Conservation (phyloP, 495 filamentous ascomycete species). For the Staphylotrichum tortipilum region DNA sequence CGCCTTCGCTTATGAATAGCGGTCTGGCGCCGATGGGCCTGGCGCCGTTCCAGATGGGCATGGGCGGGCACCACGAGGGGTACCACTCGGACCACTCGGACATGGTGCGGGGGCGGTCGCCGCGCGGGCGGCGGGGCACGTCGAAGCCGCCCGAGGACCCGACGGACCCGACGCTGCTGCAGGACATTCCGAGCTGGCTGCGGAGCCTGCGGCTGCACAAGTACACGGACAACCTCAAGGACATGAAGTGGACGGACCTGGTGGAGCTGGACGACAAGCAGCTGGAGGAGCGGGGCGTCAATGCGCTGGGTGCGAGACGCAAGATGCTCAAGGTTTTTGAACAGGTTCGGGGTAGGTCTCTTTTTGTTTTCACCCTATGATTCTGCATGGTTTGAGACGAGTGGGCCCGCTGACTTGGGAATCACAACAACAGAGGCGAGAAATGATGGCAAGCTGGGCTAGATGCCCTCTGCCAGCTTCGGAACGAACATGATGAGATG, state of each 20-base stretch:
- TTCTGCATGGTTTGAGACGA: too few species aligned
- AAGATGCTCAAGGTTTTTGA: constrained; percentile 99
- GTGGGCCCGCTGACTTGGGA: too few species aligned
- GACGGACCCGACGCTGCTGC: constrained; percentile 79
- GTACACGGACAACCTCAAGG: constrained; percentile 96
- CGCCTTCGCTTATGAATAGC: constrained; percentile 64
- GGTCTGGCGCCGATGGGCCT: constrained; percentile 63
- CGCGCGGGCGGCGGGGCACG: constrained; percentile 84
- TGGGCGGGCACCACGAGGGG: constrained; percentile 59
- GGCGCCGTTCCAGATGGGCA: constrained; percentile 54
- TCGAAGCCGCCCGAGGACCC: constrained; percentile 98
- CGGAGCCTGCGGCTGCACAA: constrained; percentile 93
- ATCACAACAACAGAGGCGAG: constrained; percentile 23
- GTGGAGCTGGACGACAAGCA: constrained; percentile 89
- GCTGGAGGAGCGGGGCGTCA: constrained; percentile 86
- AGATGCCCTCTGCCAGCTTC: background rate
- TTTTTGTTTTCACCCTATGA: too few species aligned
- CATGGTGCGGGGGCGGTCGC: constrained; percentile 79
- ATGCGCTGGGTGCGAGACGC: constrained; percentile 85
- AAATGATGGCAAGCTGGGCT: constrained; percentile 45
- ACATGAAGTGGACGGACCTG: constrained; percentile 92
- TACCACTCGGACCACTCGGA: constrained; percentile 94
- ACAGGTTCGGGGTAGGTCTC: constrained; percentile 70
- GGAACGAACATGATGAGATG: background rate
- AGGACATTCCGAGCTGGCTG: constrained; percentile 94